phyloP scores from a whole-genome alignment of 2,329 filamentous ascomycete genomes.

The Aspergillus oerlinghausenensis region DNA sequence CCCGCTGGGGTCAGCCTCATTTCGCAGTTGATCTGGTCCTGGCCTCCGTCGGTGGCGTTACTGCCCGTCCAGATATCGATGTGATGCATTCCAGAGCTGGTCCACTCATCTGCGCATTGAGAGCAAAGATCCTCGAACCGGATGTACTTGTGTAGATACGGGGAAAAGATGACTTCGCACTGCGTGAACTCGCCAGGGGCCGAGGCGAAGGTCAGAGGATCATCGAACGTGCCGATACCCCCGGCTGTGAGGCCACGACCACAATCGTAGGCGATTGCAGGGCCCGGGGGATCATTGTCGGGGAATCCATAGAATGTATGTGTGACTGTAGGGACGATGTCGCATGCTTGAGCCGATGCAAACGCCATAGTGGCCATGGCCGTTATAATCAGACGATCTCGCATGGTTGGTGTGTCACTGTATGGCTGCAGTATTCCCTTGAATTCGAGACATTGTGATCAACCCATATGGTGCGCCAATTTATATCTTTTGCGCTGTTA shows the following conservation, averaged over 20 bases:
- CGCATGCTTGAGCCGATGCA: not conserved
- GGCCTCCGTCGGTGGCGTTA: conserved; percentile 25
- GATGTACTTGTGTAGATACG: conserved; percentile 43
- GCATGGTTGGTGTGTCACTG: not conserved
- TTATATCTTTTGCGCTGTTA: not conserved
- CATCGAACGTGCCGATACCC: conserved; percentile 39
- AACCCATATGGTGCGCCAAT: not conserved
- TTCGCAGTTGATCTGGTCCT: conserved; percentile 35
- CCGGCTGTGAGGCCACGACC: conserved; percentile 35
- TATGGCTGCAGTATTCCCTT: too few relatives aligned
- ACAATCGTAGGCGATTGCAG: conserved; percentile 35
- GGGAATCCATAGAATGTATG: conserved; percentile 41
- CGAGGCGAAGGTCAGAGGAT: conserved; percentile 44
- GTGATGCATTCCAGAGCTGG: conserved; percentile 18
- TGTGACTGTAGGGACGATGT: conserved; percentile 17
- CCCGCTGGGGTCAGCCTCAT: conserved; percentile 28
- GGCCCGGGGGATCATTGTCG: conserved; percentile 37
- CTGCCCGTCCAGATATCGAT: conserved; percentile 40
- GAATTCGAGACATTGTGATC: not conserved
- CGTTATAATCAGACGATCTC: not conserved
- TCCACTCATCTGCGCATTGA: conserved; percentile 28
- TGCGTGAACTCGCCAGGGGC: conserved; percentile 36
- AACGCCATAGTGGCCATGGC: not conserved
- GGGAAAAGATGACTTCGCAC: conserved; percentile 46
- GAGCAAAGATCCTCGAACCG: conserved; percentile 34